A percentile compares a stretch with the other conserved stretches of the same genome.
phyloP scores from a whole-genome alignment of 1,139 yeast genomes.

The Pichia sp. region DNA sequence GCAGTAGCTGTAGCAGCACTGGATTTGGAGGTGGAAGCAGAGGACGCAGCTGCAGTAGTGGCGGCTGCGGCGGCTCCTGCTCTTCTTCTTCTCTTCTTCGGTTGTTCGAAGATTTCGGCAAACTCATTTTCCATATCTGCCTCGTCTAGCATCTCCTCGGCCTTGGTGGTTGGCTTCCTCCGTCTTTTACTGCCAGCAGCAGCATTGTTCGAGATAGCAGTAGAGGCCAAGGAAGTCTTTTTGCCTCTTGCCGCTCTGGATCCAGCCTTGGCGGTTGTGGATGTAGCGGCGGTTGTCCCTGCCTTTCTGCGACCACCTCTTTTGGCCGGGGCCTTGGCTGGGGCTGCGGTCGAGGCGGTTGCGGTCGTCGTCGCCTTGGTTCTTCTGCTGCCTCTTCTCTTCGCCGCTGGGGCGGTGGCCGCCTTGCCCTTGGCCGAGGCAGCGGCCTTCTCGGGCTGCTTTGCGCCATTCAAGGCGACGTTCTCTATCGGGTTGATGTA shows the following conservation, averaged over 20 bases:
- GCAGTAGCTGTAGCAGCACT: background rate
- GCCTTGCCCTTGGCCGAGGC: background rate
- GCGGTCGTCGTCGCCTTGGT: background rate
- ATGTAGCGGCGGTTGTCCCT: background rate
- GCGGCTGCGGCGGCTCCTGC: background rate
- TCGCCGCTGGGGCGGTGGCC: background rate
- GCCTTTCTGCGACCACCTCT: background rate
- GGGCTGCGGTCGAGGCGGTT: background rate
- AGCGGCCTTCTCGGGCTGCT: background rate
- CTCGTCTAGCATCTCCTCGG: conserved; percentile 16
- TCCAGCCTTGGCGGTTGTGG: background rate
- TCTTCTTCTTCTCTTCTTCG: conserved; percentile 13
- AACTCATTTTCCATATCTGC: conserved; percentile 12
- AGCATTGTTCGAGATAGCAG: conserved; percentile 8
- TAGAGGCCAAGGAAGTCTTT: conserved; percentile 1
- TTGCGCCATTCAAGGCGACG: conserved; percentile 4
- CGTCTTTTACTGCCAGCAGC: conserved; percentile 16
- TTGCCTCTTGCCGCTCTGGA: background rate
- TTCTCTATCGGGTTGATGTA: conserved; percentile 14
- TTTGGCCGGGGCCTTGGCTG: background rate
- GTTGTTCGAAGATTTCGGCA: conserved; percentile 1
- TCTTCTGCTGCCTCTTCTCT: conserved; percentile 1
- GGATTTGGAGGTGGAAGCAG: background rate
- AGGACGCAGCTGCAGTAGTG: background rate
- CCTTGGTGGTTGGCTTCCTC: conserved; percentile 17